Conservation (phyloP, 441 rosid genomes). For the Breynia disticha region DNA sequence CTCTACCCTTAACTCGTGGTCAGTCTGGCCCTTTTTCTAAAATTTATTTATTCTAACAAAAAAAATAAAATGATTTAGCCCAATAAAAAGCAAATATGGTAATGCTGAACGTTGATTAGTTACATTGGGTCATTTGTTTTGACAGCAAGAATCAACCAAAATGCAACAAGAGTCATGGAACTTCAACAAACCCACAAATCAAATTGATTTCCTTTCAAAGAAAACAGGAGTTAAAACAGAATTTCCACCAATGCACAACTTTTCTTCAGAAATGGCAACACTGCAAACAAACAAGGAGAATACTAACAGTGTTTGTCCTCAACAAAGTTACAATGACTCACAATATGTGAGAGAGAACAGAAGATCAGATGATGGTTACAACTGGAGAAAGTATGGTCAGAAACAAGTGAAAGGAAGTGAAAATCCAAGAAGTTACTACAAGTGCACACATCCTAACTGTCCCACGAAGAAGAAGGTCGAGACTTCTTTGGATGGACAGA, state of each 20-base stretch:
- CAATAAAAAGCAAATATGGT: background rate
- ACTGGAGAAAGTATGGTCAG: constrained; percentile 92
- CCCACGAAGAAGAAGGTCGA: constrained; percentile 91
- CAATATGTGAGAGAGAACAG: constrained; percentile 28
- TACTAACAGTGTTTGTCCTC: constrained; percentile 11
- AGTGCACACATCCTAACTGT: constrained; percentile 76
- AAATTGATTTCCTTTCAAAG: constrained; percentile 24
- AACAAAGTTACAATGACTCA: constrained; percentile 23
- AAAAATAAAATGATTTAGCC: too few relatives aligned
- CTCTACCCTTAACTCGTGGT: too few relatives aligned
- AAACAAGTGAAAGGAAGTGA: constrained; percentile 93
- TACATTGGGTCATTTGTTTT: background rate
- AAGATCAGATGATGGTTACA: constrained; percentile 68
- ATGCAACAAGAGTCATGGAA: constrained; percentile 32
- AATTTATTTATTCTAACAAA: too few relatives aligned
- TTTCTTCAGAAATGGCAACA: constrained; percentile 26
- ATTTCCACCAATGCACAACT: constrained; percentile 23
- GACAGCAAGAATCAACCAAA: constrained; percentile 37
- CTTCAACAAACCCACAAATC: constrained; percentile 25
- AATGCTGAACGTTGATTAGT: too few relatives aligned
- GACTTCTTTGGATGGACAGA: constrained; percentile 73
- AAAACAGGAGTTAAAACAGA: constrained; percentile 29
- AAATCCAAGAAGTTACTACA: constrained; percentile 87
- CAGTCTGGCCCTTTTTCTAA: too few relatives aligned
- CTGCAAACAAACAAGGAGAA: constrained; percentile 19